phyloP scores from a whole-genome alignment of 192 early-diverging fungal genomes.

The Entomortierella beljakovae region DNA sequence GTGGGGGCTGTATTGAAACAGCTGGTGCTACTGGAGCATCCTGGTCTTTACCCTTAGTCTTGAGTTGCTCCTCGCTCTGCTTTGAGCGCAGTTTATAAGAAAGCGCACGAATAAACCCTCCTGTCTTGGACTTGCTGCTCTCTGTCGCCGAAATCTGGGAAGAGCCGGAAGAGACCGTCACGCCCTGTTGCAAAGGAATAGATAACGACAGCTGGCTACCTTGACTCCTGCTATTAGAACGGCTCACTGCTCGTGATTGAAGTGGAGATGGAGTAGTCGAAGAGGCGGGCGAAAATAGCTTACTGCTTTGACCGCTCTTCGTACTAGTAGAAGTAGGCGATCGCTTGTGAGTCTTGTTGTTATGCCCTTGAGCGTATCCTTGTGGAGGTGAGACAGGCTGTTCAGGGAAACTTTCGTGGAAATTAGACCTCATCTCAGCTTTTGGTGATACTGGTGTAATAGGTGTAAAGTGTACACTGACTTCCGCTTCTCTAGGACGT shows the following conservation, averaged over 20 bases:
- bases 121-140: slow-evolving; percentile 48
- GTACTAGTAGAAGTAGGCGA: slow-evolving; percentile 25
- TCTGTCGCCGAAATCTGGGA: slow-evolving; percentile 1
- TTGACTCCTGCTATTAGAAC: slow-evolving; percentile 36
- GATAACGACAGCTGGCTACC: background rate
- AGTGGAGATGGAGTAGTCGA: slow-evolving; percentile 27
- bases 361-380: slow-evolving; percentile 19
- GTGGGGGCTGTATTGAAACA: slow-evolving; percentile 47
- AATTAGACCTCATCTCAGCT: slow-evolving; percentile 39
- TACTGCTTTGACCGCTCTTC: slow-evolving; percentile 29
- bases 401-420: slow-evolving; percentile 43
- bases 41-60: slow-evolving; percentile 47
- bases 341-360: slow-evolving; percentile 10
- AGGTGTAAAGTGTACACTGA: slow-evolving; percentile 37
- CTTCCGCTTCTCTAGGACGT: slow-evolving; percentile 35
- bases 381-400: slow-evolving; percentile 29
- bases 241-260: slow-evolving; percentile 27
- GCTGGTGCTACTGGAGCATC: slow-evolving; percentile 19
- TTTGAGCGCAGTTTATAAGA: slow-evolving; percentile 51
- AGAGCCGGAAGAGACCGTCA: slow-evolving; percentile 1
- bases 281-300: slow-evolving; percentile 33
- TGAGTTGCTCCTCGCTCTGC: slow-evolving; percentile 46
- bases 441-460: slow-evolving; percentile 46
- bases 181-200: slow-evolving; percentile 18
- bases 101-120: slow-evolving; percentile 47